phyloP scores from a whole-genome alignment of 176 grass and related monocot genomes.

The Ensete ventricosum region DNA sequence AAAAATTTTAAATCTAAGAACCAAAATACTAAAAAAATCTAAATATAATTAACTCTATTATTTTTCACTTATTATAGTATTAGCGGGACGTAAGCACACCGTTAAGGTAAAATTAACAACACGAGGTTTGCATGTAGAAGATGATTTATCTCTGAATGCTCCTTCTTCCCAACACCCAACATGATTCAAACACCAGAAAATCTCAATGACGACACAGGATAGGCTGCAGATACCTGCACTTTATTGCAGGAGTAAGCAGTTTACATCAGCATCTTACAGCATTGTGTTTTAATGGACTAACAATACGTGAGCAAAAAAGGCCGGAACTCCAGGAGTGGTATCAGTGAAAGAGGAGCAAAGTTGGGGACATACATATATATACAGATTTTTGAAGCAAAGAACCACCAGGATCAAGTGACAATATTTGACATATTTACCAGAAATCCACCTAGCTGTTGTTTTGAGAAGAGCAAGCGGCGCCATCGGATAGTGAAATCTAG shows the following conservation, averaged over 20 bases:
- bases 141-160: no score
- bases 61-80: no score
- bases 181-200: no score
- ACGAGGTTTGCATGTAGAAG: no score
- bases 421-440: neutral
- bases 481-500: no score
- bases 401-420: neutral
- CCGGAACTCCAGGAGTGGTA: neutral
- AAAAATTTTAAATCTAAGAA: no score
- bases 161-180: no score
- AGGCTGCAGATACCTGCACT: neutral
- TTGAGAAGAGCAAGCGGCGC: neutral
- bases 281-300: neutral
- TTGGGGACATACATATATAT: neutral
- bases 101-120: no score
- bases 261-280: constrained; percentile 1
- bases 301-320: neutral
- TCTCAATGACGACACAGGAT: no score
- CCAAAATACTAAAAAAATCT: no score
- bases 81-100: no score
- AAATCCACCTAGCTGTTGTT: neutral
- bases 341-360: neutral
- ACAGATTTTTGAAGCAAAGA: neutral
- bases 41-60: no score
- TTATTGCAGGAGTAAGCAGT: constrained; percentile 2